phyloP scores from a whole-genome alignment of 1,284 basidiomycete genomes.

The Volvariella volvacea region DNA sequence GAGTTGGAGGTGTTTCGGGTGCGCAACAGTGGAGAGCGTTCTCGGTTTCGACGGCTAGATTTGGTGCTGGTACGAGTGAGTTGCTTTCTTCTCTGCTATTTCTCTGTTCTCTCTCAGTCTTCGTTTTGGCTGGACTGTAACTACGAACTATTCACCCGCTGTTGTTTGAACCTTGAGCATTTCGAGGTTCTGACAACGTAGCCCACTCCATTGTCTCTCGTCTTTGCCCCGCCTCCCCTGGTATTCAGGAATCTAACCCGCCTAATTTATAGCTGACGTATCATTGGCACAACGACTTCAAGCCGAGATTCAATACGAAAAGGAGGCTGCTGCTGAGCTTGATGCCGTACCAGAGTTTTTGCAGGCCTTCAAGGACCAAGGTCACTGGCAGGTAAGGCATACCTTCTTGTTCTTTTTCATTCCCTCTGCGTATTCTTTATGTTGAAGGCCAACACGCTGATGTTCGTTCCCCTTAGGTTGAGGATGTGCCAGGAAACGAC shows the following conservation, averaged over 20 bases:
- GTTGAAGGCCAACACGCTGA: slow-evolving; percentile 3
- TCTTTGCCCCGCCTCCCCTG: too few species aligned
- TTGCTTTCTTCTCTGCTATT: slow-evolving; percentile 13
- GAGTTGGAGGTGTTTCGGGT: too few species aligned
- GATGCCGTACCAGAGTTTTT: slow-evolving; percentile 73
- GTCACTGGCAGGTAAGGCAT: slow-evolving; percentile 66
- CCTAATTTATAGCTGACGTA: slow-evolving; percentile 54
- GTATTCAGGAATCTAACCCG: too few species aligned
- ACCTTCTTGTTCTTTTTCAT: not conserved
- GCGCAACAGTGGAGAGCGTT: too few species aligned
- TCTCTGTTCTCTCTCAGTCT: too few species aligned
- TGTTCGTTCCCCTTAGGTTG: slow-evolving; percentile 42
- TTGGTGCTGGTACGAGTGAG: slow-evolving; percentile 61
- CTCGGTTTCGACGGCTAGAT: slow-evolving; percentile 43
- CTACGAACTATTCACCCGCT: too few species aligned
- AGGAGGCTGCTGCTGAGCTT: slow-evolving; percentile 41
- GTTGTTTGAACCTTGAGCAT: too few species aligned
- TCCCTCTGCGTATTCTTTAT: not conserved
- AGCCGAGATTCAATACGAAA: slow-evolving; percentile 85
- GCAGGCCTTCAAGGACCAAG: slow-evolving; percentile 65
- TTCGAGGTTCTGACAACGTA: too few species aligned
- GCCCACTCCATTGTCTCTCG: too few species aligned
- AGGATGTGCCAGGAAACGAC: slow-evolving; percentile 71
- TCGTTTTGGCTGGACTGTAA: too few species aligned
- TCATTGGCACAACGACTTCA: slow-evolving; percentile 70